Percentiles rank a stretch among this genome's conserved stretches.
These are phyloP conservation scores for Cladosporium sphaerospermum DNA, from an alignment of 2,329 filamentous ascomycete species.

Conservation along the genomic window DNA sequence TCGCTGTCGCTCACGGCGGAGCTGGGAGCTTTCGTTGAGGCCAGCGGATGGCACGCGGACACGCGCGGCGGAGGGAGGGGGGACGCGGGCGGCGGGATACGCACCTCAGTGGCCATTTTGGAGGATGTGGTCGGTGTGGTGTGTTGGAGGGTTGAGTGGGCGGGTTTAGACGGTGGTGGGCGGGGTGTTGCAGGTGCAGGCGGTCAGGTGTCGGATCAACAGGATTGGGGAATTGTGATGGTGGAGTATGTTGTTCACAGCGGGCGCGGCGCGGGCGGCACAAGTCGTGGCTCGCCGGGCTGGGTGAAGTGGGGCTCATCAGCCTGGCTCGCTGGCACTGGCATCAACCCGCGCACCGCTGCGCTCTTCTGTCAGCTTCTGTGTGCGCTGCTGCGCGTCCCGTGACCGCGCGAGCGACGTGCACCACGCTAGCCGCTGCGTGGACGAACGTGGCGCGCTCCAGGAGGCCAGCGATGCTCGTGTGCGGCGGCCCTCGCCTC, in stretches of 20 bases:
- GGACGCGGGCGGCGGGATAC: conserved; percentile 36
- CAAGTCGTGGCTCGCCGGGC: background rate
- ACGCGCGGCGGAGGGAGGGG: conserved; percentile 22
- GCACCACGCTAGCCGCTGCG: no score
- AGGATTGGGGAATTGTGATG: background rate
- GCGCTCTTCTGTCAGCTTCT: no score
- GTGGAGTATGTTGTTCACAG: background rate
- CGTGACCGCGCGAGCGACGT: no score
- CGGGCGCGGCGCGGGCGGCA: background rate
- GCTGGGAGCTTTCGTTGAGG: conserved; percentile 27
- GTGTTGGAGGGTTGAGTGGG: background rate
- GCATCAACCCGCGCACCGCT: no score
- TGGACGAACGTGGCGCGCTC: no score
- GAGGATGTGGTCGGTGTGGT: conserved; percentile 17
- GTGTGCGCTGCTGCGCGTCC: no score
- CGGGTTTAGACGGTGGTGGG: background rate
- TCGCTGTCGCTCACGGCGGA: conserved; percentile 17
- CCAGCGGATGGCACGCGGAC: conserved; percentile 12
- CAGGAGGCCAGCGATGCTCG: no score
- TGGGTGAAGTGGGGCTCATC: no score
- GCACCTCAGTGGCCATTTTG: conserved; percentile 60
- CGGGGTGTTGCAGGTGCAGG: background rate
- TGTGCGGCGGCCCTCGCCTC: no score
- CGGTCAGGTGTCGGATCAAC: background rate
- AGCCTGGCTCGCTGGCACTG: no score